Evolutionary conservation across 148 eudicot genomes (phyloP).

Genomic region (Persicaria maculosa): DNA sequence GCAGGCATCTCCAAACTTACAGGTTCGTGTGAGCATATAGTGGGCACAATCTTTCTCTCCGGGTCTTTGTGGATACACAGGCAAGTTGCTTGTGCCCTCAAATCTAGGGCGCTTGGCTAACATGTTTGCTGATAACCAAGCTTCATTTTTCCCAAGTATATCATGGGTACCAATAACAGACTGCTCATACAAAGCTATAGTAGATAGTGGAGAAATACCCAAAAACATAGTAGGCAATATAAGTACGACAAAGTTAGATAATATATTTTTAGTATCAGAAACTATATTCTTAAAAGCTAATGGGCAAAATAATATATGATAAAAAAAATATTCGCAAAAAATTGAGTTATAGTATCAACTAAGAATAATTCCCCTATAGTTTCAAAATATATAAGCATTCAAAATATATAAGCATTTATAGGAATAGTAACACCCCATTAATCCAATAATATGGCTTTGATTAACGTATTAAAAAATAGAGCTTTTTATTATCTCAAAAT

Average conservation of each 20-base stretch:
- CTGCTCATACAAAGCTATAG: conserved; percentile 77
- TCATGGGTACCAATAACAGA: conserved; percentile 69
- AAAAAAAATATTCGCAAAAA: not conserved
- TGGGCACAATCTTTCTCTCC: conserved; percentile 95
- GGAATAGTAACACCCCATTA: not conserved
- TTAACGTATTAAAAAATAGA: not conserved
- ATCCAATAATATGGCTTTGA: not conserved
- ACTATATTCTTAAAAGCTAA: conserved; percentile 1
- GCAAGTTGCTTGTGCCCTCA: conserved; percentile 77
- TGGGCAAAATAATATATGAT: not conserved
- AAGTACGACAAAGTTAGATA: conserved; percentile 5
- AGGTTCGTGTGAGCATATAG: conserved; percentile 99
- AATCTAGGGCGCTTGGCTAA: conserved; percentile 94
- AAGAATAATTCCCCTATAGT: not conserved
- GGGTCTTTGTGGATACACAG: conserved; percentile 95
- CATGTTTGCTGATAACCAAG: conserved; percentile 79
- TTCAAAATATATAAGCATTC: not conserved
- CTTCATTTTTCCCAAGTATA: conserved; percentile 78
- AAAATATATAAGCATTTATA: conserved; percentile 1
- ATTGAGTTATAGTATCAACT: not conserved
- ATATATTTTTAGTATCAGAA: conserved; percentile 5
- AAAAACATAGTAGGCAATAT: conserved; percentile 13
- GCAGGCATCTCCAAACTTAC: conserved; percentile 98
- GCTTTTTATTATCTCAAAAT: not conserved
- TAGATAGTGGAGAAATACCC: conserved; percentile 57